Base-by-base conservation (phyloP, 2,329 filamentous ascomycete genomes). In the Scedosporium dehoogii region DNA sequence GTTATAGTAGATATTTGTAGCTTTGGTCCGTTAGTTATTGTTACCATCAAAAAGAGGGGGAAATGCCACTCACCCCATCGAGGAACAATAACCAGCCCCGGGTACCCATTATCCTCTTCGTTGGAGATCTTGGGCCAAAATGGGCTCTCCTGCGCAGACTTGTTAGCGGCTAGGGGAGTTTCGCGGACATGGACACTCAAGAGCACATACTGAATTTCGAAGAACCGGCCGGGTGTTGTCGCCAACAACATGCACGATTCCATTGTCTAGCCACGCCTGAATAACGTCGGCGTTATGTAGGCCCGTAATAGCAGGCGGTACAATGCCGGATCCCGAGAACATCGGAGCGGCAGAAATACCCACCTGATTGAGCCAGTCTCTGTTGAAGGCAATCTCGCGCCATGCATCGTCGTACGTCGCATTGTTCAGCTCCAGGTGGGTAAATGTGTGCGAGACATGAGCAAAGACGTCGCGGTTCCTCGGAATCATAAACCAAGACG, bases 1-100 rank as follows among this genome's bases (percentile, higher is more conserved):
- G 73, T 87, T 85, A 75, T 84, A 87, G 74, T 86, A 87, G 64
- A 87, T 86, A 48, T 81, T 79, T 2, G 82, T 83, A 0, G 84
- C 81, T 62, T 7, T 4, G 7, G 38, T 21, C 14, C 27, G 18
- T 62, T 38, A 62, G 60, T 41, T 4, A 12, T 10, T 23, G 4
- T 38, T 16, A 2, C 21, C 5, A 27, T 25, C 3, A 9, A 12
- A 23, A 23, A 12, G 14, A 51, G 9, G 44, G 9, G 6, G 44
- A 48, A 48, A 10, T 6, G 16, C 38, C 5, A 61, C 61, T 41
- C 44, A 62, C 61, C 61, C 79, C 80, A 87, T 51, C 84, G 81
- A 5, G 82, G 83, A 68, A 84, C 80, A 57, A 86, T 77, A 63
- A 78, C 77, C 44, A 85, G 74, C 0, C 84, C 84, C 44, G 72